Percentiles rank a stretch among this genome's conserved stretches.
Evolutionary conservation across 2,329 filamentous ascomycete genomes (phyloP).

Genomic region (Oidium heveae): DNA sequence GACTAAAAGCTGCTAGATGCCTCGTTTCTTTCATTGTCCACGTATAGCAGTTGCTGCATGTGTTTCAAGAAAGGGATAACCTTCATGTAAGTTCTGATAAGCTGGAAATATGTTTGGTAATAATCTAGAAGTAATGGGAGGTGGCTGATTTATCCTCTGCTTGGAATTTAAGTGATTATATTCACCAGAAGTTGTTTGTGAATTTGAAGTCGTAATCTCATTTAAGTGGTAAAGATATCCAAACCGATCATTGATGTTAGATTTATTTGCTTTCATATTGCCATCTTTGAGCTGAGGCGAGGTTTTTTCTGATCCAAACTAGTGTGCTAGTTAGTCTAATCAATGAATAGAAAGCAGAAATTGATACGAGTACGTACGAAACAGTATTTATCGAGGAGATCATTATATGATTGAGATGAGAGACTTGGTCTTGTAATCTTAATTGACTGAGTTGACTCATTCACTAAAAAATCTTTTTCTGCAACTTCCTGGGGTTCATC

Average conservation of each 20-base stretch:
- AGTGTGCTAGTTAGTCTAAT: conserved; percentile 18
- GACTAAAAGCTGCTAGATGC: no score
- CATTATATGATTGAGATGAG: conserved; percentile 76
- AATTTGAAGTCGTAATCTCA: conserved; percentile 15
- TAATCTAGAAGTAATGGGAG: conserved; percentile 22
- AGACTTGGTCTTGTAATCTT: conserved; percentile 41
- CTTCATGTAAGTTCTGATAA: conserved; percentile 14
- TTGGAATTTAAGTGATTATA: conserved; percentile 7
- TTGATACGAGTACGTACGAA: conserved; percentile 59
- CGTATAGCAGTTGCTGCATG: conserved; percentile 15
- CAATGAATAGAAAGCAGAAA: conserved; percentile 4
- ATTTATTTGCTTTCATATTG: conserved; percentile 18
- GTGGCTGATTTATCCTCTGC: conserved; percentile 15
- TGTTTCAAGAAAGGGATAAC: conserved; percentile 14
- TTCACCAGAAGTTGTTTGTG: conserved; percentile 10
- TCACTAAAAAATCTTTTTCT: conserved; percentile 5
- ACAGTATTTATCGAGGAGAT: conserved; percentile 96
- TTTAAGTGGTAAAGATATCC: conserved; percentile 11
- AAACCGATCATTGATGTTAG: conserved; percentile 20
- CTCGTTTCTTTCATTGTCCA: conserved; percentile 3
- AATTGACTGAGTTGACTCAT: conserved; percentile 23
- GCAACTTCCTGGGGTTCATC: conserved; percentile 3
- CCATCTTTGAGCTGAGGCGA: conserved; percentile 25
- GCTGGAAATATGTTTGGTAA: conserved; percentile 20
- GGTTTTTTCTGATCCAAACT: conserved; percentile 37